Evolutionary conservation across 768 basidiomycete genomes (phyloP), one percentile per base, ranked within the genome.

Genomic region (Hypsizygus marmoreus): DNA sequence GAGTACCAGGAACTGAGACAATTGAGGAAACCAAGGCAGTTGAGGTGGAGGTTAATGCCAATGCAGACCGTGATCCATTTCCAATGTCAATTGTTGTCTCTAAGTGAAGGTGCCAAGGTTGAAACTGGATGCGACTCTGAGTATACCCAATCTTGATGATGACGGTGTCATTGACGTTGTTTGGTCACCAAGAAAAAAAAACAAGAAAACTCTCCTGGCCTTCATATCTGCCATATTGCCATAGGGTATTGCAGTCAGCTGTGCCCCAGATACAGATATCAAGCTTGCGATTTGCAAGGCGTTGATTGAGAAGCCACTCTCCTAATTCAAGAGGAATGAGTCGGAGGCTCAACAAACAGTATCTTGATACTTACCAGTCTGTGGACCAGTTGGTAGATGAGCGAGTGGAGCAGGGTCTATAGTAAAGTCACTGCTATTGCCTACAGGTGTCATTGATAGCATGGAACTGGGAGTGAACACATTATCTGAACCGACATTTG

Each of bases 221-320:
- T 20, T 42, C 28, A 11, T 29, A 42, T 31, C 28, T 14, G 6
- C 40, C 40, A 30, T 30, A 30, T 30, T 30, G 32, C n/a, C n/a
- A n/a, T 13, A 20, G 4, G 19, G 40, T 26, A 19, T 5, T 4
- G 4, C n/a, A 14, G 4, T 4, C 2, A 2, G 12, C 4, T 14
- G 40, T 42, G 12, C 40, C 40, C 23, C 10, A 22, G 32, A 42
- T 30, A 4, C 29, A 12, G 4, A 42, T n/a, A 19, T 42, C 40
- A 5, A 42, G 14, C 29, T 42, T 42, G 20, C 22, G 29, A 13
- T 19, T 17, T 11, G 23, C 3, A 11, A 42, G 8, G 9, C 29
- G 40, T 10, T 7, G n/a, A 12, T 42, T 30, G 16, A 42, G 28
- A 7, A 42, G 16, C 40, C 40, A 42, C 20, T n/a, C 17, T 19